Percentiles rank a stretch among this genome's conserved stretches.
Evolutionary conservation across 31 red algal genomes (phyloP).

Genomic region (Bonnemaisonia californica): DNA sequence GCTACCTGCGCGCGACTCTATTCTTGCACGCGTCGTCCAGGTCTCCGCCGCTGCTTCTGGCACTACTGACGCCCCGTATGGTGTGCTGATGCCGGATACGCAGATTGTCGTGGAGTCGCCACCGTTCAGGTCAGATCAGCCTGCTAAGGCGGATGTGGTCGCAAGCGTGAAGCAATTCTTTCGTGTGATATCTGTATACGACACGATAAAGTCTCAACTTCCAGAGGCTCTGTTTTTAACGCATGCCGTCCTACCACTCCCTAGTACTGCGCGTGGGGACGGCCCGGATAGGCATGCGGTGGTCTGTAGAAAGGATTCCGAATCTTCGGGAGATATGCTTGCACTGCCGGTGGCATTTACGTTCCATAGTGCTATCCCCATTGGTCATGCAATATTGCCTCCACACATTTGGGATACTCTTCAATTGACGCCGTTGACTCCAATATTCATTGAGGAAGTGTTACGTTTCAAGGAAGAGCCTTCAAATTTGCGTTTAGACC

Average conservation of each 20-base stretch:
- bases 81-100: slow-evolving; percentile 28
- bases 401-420: slow-evolving; percentile 22
- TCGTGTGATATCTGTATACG: not conserved
- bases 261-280: not conserved
- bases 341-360: slow-evolving; percentile 35
- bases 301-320: slow-evolving; percentile 2
- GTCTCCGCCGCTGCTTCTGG: slow-evolving; percentile 1
- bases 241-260: slow-evolving; percentile 32
- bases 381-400: slow-evolving; percentile 33
- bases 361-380: slow-evolving; percentile 25
- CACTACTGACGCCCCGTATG: slow-evolving; percentile 11
- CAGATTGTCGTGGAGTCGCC: slow-evolving; percentile 36
- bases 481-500: not conserved
- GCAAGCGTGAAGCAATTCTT: not conserved
- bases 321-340: not conserved
- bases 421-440: slow-evolving; percentile 20
- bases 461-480: not conserved
- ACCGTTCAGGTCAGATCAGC: not conserved
- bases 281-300: not conserved
- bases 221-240: not conserved
- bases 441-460: slow-evolving; percentile 50
- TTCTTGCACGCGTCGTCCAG: slow-evolving; percentile 22
- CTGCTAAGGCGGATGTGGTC: not conserved
- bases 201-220: not conserved
- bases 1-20: slow-evolving; percentile 22